Percentiles rank a stretch among this genome's conserved stretches.
These are phyloP conservation scores for Takakia lepidozioides DNA, from an alignment of 225 moss, liverwort and hornwort species.

Conservation along the genomic window DNA sequence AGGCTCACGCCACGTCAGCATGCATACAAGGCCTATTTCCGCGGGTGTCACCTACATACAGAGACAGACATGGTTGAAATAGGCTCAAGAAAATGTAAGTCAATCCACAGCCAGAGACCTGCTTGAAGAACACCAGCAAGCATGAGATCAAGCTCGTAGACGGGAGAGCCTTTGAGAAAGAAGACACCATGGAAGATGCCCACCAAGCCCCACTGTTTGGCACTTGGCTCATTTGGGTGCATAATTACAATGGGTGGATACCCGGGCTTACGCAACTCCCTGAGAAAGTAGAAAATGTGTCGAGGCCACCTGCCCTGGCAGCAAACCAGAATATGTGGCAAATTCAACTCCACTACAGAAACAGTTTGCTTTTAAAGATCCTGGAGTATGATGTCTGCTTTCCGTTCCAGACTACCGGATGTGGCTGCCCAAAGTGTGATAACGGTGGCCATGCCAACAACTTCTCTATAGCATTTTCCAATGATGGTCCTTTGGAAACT, in stretches of 20 bases:
- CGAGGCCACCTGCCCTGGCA: conserved; percentile 76
- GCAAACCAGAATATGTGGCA: conserved; percentile 74
- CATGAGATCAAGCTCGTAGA: conserved; percentile 87
- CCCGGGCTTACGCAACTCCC: conserved; percentile 43
- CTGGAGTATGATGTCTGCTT: conserved; percentile 39
- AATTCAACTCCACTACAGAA: conserved; percentile 47
- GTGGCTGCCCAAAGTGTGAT: conserved; percentile 55
- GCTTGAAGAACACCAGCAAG: conserved; percentile 88
- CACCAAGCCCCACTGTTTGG: conserved; percentile 73
- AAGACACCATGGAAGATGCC: conserved; percentile 69
- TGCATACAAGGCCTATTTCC: no score
- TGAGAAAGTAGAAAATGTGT: conserved; percentile 77
- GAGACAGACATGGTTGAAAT: no score
- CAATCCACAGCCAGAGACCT: conserved; percentile 33
- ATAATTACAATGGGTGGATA: conserved; percentile 65
- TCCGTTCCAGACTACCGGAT: conserved; percentile 59
- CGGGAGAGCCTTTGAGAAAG: conserved; percentile 71
- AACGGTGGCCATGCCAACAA: conserved; percentile 77
- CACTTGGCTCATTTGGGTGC: conserved; percentile 46
- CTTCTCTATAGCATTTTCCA: conserved; percentile 52
- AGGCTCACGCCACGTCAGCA: no score
- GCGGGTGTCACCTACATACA: no score
- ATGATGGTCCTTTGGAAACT: conserved; percentile 17
- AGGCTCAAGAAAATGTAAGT: no score
- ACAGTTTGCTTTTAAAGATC: conserved; percentile 56